phyloP scores from a whole-genome alignment of 129 eudicot species.

The Pseudognaphalium luteoalbum region DNA sequence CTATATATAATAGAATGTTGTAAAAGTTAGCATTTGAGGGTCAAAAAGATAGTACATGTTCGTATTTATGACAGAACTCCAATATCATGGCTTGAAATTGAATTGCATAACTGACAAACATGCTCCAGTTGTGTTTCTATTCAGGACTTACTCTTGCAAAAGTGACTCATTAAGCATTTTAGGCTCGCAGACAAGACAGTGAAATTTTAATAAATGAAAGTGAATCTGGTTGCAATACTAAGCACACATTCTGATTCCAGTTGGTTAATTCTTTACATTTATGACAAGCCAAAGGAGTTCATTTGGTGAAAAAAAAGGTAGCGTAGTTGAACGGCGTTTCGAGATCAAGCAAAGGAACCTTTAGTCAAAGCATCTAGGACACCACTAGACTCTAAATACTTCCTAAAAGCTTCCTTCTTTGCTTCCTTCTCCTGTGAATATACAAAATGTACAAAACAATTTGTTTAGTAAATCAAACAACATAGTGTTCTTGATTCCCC shows the following conservation, averaged over 20 bases:
- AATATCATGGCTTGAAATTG: slow-evolving; percentile 2
- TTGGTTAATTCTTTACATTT: not conserved
- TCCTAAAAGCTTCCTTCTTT: slow-evolving; percentile 91
- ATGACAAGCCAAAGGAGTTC: slow-evolving; percentile 1
- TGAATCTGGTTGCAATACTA: not conserved
- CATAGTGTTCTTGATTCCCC: not conserved
- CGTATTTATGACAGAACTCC: not conserved
- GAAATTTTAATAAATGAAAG: not conserved
- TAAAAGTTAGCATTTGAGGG: slow-evolving; percentile 7
- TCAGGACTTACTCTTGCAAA: not conserved
- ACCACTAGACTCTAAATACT: slow-evolving; percentile 90
- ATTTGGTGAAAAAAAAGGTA: not conserved
- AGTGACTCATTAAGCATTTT: not conserved
- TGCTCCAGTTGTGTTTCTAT: not conserved
- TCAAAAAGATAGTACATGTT: not conserved
- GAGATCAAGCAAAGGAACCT: slow-evolving; percentile 45
- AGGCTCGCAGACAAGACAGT: not conserved
- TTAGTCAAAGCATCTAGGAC: slow-evolving; percentile 89
- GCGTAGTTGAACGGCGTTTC: not conserved
- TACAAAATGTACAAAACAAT: slow-evolving; percentile 3
- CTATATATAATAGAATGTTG: slow-evolving; percentile 31
- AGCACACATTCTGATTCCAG: not conserved
- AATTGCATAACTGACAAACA: not conserved
- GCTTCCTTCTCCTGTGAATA: slow-evolving; percentile 77
- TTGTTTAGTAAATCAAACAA: not conserved